A percentile compares a stretch with the other conserved stretches of the same genome.
phyloP scores from a whole-genome alignment of 306 rosid genomes.

The Crotalaria pallida region DNA sequence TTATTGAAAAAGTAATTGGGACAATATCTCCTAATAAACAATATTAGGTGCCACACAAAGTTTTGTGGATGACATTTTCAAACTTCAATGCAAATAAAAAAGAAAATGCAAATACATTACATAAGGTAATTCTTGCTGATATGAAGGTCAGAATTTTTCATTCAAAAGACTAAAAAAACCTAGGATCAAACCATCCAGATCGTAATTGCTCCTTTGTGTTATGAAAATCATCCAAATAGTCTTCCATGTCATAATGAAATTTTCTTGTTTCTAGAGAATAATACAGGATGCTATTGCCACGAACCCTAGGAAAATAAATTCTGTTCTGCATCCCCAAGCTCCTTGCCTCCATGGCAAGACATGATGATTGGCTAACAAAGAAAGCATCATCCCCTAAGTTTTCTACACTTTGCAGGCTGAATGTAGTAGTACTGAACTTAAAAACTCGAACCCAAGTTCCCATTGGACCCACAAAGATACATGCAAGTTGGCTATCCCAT shows the following conservation, averaged over 20 bases:
- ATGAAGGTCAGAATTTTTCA: not conserved
- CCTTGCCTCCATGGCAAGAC: not conserved
- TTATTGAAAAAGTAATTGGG: too few relatives aligned
- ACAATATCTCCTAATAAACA: too few relatives aligned
- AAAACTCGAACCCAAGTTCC: not conserved
- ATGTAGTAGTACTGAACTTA: not conserved
- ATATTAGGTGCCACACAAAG: too few relatives aligned
- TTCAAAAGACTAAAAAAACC: not conserved
- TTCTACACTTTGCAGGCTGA: not conserved
- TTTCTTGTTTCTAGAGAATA: not conserved
- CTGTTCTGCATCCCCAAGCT: not conserved
- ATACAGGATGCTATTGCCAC: not conserved
- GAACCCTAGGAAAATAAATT: not conserved
- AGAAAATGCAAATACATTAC: not conserved
- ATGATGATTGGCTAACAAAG: not conserved
- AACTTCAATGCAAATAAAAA: not conserved
- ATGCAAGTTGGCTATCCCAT: not conserved
- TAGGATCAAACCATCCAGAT: not conserved
- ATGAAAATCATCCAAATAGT: not conserved
- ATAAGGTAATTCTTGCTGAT: not conserved
- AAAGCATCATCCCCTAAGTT: not conserved
- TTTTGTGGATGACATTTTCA: too few relatives aligned
- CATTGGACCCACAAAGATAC: not conserved
- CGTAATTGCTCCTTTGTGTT: not conserved
- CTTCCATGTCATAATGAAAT: not conserved